Percentiles rank a stretch among this genome's conserved stretches.
Conservation (phyloP, 495 filamentous ascomycete genomes). For the Aspergillus baeticus region DNA sequence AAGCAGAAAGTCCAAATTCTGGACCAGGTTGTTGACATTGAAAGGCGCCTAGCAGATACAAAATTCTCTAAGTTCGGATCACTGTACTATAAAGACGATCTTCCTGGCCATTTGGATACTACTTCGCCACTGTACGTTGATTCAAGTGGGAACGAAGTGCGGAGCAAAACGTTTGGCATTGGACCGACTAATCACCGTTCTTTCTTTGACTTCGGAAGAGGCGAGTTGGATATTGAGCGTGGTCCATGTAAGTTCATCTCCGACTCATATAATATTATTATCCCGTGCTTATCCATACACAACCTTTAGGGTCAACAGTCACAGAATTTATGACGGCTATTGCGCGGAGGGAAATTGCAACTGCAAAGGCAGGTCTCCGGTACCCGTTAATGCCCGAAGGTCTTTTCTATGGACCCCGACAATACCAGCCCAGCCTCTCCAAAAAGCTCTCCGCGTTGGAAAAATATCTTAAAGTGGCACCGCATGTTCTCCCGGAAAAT, state of each 20-base stretch:
- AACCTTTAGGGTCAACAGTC: slow-evolving; percentile 19
- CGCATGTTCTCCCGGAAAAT: slow-evolving; percentile 21
- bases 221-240: slow-evolving; percentile 24
- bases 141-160: slow-evolving; percentile 18
- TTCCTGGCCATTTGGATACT: slow-evolving; percentile 10
- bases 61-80: slow-evolving; percentile 25
- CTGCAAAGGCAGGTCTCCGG: slow-evolving; percentile 19
- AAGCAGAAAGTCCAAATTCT: slow-evolving; percentile 25
- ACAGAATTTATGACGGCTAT: slow-evolving; percentile 21
- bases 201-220: slow-evolving; percentile 26
- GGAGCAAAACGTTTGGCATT: slow-evolving; percentile 20
- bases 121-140: slow-evolving; percentile 16
- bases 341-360: slow-evolving; percentile 21
- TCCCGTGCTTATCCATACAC: slow-evolving; percentile 13
- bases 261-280: slow-evolving; percentile 12
- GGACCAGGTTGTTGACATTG: slow-evolving; percentile 27
- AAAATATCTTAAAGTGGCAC: slow-evolving; percentile 23
- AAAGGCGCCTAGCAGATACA: slow-evolving; percentile 24
- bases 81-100: slow-evolving; percentile 28
- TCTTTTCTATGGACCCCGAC: slow-evolving; percentile 24
- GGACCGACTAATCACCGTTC: slow-evolving; percentile 24
- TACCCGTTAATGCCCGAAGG: slow-evolving; percentile 26
- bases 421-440: slow-evolving; percentile 25
- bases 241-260: slow-evolving; percentile 26
- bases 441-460: slow-evolving; percentile 24